Conservation (phyloP, 805 yeast species). For the Maudiozyma barnettii region DNA sequence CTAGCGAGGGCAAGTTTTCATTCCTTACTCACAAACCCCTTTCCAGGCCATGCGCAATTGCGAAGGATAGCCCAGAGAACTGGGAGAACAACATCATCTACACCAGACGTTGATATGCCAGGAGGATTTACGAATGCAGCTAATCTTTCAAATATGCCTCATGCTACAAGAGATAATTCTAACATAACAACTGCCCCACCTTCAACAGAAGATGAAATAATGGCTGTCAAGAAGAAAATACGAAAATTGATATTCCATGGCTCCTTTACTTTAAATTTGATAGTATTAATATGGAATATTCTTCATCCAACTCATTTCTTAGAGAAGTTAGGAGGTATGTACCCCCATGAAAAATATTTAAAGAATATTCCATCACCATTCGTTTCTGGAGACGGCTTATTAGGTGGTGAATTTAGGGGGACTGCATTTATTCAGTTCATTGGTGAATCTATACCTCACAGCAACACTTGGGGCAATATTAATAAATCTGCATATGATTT, state of each 20-base stretch:
- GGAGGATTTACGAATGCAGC: conserved; percentile 13
- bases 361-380: conserved; percentile 27
- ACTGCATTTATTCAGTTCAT: conserved; percentile 35
- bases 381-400: conserved; percentile 15
- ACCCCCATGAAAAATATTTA: conserved; percentile 15
- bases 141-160: not conserved
- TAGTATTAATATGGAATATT: conserved; percentile 12
- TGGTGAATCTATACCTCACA: conserved; percentile 37
- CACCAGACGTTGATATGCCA: conserved; percentile 10
- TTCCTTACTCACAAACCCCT: conserved; percentile 33
- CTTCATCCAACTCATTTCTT: conserved; percentile 30
- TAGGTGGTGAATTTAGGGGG: conserved; percentile 30
- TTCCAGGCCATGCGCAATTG: conserved; percentile 26
- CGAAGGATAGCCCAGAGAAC: conserved; percentile 12
- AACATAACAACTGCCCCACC: conserved; percentile 1
- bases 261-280: conserved; percentile 16
- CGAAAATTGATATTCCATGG: conserved; percentile 20
- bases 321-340: conserved; percentile 25
- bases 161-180: not conserved
- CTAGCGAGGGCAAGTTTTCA: conserved; percentile 31
- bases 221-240: conserved; percentile 13
- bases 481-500: conserved; percentile 22
- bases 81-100: conserved; percentile 7
- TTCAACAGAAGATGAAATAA: conserved; percentile 2
- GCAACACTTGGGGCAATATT: conserved; percentile 26